Evolutionary conservation across 228 moss, liverwort and hornwort genomes (phyloP), one percentile per base, ranked within the genome.

Genomic region (Sphagnum fallax): DNA sequence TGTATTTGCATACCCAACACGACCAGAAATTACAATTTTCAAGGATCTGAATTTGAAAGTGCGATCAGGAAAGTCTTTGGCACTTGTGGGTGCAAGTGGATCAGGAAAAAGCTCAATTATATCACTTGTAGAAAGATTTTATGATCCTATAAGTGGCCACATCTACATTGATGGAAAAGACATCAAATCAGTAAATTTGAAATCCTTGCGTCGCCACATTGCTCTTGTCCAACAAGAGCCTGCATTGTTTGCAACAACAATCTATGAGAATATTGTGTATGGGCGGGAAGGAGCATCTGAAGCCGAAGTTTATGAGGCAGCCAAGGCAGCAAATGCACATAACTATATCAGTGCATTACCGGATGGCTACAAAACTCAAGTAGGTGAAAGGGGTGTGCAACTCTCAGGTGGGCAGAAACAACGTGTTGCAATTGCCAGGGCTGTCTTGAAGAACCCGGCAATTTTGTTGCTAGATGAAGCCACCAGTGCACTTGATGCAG

Each of bases 381-480:
- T 82, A 13, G 89, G 89, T 3, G 87, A 90, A 66, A 62, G 84
- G 32, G 89, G 87, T n/a, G 65, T 80, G 5, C 82, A 90, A 48
- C 80, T 88, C 12, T 88, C 88, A 0, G 85, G 88, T 4, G 88
- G 88, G 14, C 88, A 88, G 76, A 88, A 88, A 70, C 88, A 88
- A 48, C 78, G 88, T 1, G 76, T 88, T 0, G 83, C 88, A 50
- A 88, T 88, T 52, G 87, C 84, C 55, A 62, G 80, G 15, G 87
- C 84, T 4, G 82, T 89, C 11, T 14, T 89, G 70, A 87, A 89
- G 61, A 74, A 75, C 32, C 89, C 89, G 1, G 47, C 78, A 1
- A 78, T 86, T 60, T 68, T 89, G 63, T 72, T 89, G 7, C 70
- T 89, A 4, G 87, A 88, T 51, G 85, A 88, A 68, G 88, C 85